Base-by-base conservation (phyloP, 768 basidiomycete species). In the Suillus sp. region DNA sequence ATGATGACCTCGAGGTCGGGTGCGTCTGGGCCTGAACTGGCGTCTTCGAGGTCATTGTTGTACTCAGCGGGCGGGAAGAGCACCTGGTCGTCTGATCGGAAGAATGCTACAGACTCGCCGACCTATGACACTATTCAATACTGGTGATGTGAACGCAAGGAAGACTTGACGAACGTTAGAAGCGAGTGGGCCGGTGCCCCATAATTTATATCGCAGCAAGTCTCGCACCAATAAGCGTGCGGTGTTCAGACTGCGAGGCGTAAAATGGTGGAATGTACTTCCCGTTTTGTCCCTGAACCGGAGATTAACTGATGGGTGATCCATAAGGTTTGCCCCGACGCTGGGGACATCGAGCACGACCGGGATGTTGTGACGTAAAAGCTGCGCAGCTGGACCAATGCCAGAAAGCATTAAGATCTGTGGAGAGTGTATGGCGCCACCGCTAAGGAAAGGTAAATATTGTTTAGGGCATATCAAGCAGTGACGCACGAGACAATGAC, bases 401-500 rank as follows among this genome's bases (percentile, higher is more conserved):
- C 93, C 93, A 20, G 90, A 91, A 20, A 91, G 79, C 81, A 90
- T 81, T 16, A 91, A 79, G 58, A 91, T 82, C 78, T 90, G 75
- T 4, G 89, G 89, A 7, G 86, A 82, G 66, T 90, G 86, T 8
- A 90, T 72, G 3, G 88, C 81, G 0, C 87, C 87, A 35, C 82
- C 86, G 14, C 88, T 89, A 38, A 37, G 47, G 54, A 20, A 14
- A 40, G n/a, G 56, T 61, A 55, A 59, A 14, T 32, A 10, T 16
- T 18, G 16, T 13, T 22, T 2, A 16, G 3, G 30, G 27, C 37
- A 20, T 13, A 34, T 2, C 14, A 13, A 42, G 18, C 14, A 25
- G 16, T 0, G 14, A 79, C 85, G 66, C 71, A 89, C 89, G 84
- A 82, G 13, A 90, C 60, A 3, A 90, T 78, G 61, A 91, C 80